Evolutionary conservation across 345 rosid species (phyloP).

Genomic region (Alliaria petiolata): DNA sequence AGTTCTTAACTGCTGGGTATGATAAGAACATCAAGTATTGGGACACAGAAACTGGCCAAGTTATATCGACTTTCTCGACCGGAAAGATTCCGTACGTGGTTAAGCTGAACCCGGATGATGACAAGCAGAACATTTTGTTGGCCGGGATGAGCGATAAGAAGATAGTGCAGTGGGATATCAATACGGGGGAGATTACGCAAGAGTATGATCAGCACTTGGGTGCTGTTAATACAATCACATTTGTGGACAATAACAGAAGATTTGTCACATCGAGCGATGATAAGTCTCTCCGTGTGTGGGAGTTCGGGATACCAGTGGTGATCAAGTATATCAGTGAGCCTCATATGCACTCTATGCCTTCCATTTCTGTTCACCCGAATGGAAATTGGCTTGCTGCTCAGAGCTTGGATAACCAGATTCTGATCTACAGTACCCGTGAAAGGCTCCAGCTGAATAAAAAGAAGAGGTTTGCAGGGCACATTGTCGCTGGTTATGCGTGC

Average conservation of each 20-base stretch:
- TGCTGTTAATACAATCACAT: slow-evolving; percentile 93
- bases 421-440: slow-evolving; percentile 83
- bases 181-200: slow-evolving; percentile 83
- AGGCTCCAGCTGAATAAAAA: slow-evolving; percentile 97
- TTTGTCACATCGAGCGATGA: slow-evolving; percentile 98
- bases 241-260: slow-evolving; percentile 92
- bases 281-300: slow-evolving; percentile 98
- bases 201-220: slow-evolving; percentile 90
- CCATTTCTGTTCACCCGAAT: slow-evolving; percentile 87
- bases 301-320: slow-evolving; percentile 96
- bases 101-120: slow-evolving; percentile 89
- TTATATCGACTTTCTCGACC: slow-evolving; percentile 81
- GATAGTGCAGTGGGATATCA: slow-evolving; percentile 99
- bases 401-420: slow-evolving; percentile 95
- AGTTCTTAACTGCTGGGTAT: slow-evolving; percentile 90
- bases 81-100: slow-evolving; percentile 95
- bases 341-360: slow-evolving; percentile 99
- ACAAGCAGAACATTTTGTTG: slow-evolving; percentile 89
- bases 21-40: slow-evolving; percentile 96
- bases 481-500: slow-evolving; percentile 94
- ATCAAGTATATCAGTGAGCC: slow-evolving; percentile 98
- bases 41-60: slow-evolving; percentile 97
- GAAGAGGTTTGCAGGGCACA: slow-evolving; percentile 95
- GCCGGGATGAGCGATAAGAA: slow-evolving; percentile 99
- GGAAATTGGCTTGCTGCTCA: slow-evolving; percentile 96